A percentile compares a stretch with the other conserved stretches of the same genome.
phyloP scores from a whole-genome alignment of 495 filamentous ascomycete species.

The Neurospora sp. region DNA sequence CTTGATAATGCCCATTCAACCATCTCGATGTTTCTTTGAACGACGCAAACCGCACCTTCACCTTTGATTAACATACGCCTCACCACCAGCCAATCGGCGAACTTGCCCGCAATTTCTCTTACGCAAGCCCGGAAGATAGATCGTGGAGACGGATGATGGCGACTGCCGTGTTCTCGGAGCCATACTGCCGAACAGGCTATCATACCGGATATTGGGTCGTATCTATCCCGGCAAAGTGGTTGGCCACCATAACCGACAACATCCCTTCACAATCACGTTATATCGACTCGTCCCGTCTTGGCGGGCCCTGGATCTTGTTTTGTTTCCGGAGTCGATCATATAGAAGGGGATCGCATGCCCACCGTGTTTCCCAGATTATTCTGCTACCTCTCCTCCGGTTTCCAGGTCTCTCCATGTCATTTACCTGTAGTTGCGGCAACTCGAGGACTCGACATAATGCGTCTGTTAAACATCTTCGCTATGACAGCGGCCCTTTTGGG shows the following conservation, averaged over 20 bases:
- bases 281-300: conserved; percentile 6
- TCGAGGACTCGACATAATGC: conserved; percentile 8
- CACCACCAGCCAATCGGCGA: not conserved
- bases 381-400: not conserved
- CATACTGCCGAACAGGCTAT: conserved; percentile 21
- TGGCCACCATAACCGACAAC: not conserved
- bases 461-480: conserved; percentile 9
- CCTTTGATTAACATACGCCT: not conserved
- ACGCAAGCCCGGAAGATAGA: not conserved
- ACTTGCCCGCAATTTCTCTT: not conserved
- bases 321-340: not conserved
- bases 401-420: not conserved
- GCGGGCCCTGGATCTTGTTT: not conserved
- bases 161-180: conserved; percentile 11
- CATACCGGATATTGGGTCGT: conserved; percentile 10
- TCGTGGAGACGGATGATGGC: not conserved
- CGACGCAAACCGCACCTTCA: not conserved
- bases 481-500: conserved; percentile 15
- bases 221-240: conserved; percentile 7
- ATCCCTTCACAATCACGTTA: not conserved
- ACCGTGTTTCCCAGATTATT: not conserved
- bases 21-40: not conserved
- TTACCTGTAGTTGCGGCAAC: not conserved
- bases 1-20: not conserved
- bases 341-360: not conserved